Evolutionary conservation across 2,329 filamentous ascomycete genomes (phyloP).

Genomic region (Fusarium azukiicola): DNA sequence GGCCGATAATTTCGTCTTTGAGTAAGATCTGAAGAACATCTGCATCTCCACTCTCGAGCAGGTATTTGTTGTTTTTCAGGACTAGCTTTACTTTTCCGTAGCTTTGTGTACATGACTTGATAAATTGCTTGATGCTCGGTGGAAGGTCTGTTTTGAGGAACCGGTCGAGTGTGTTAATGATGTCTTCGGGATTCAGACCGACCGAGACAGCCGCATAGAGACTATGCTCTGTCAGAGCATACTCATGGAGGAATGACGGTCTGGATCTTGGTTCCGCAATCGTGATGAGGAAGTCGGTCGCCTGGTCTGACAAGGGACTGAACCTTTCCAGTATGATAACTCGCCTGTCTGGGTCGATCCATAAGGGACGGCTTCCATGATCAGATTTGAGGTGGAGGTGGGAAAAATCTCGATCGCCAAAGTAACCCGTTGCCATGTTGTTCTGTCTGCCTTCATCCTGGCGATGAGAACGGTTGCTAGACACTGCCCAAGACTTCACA

Average conservation of each 20-base stretch:
- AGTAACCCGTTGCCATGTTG: constrained; percentile 38
- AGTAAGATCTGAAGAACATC: constrained; percentile 88
- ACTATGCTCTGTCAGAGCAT: constrained; percentile 91
- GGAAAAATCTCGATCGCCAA: constrained; percentile 82
- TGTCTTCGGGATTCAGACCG: constrained; percentile 82
- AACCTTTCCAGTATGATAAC: constrained; percentile 95
- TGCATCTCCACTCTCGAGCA: constrained; percentile 91
- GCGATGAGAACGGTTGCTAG: constrained; percentile 21
- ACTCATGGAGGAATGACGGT: constrained; percentile 93
- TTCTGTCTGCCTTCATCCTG: neutral
- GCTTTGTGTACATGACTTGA: constrained; percentile 86
- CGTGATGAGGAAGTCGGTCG: constrained; percentile 94
- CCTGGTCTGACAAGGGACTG: constrained; percentile 88
- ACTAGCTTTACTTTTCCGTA: constrained; percentile 96
- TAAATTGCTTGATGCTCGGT: constrained; percentile 85
- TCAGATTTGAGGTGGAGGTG: constrained; percentile 89
- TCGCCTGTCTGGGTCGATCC: constrained; percentile 90
- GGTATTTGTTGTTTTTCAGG: constrained; percentile 92
- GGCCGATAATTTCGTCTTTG: constrained; percentile 87
- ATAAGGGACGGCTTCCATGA: constrained; percentile 90
- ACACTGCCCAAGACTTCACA: constrained; percentile 26
- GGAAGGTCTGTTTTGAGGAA: constrained; percentile 92
- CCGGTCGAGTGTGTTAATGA: constrained; percentile 88
- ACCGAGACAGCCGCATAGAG: constrained; percentile 95
- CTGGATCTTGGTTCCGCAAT: constrained; percentile 93